Evolutionary conservation across 441 rosid genomes (phyloP).

Genomic region (Jatropha multifida): DNA sequence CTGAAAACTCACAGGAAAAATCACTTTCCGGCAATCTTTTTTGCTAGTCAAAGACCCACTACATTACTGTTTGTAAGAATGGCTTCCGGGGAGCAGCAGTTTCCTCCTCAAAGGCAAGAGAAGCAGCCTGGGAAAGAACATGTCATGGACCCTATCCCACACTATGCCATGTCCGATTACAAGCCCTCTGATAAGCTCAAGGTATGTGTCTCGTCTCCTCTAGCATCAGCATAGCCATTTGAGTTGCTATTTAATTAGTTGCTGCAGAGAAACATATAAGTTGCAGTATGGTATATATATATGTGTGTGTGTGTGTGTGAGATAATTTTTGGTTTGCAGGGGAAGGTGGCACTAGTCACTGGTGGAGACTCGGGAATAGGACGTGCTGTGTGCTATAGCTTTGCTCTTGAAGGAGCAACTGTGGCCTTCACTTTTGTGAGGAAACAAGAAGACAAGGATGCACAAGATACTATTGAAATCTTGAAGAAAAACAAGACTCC

Average conservation of each 20-base stretch:
- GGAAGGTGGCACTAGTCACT: slow-evolving; percentile 69
- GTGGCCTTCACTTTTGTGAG: slow-evolving; percentile 73
- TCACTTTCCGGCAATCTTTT: slow-evolving; percentile 20
- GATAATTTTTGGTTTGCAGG: slow-evolving; percentile 31
- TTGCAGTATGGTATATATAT: too few relatives aligned
- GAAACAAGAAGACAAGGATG: slow-evolving; percentile 64
- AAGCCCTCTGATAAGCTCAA: slow-evolving; percentile 70
- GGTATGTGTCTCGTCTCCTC: slow-evolving; percentile 20
- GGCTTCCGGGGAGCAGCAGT: slow-evolving; percentile 48
- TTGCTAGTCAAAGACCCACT: neutral
- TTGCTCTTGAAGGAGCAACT: slow-evolving; percentile 61
- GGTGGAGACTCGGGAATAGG: slow-evolving; percentile 90
- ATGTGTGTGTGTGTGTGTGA: too few relatives aligned
- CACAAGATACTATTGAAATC: slow-evolving; percentile 51
- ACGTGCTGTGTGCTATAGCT: slow-evolving; percentile 53
- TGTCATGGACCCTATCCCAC: slow-evolving; percentile 72
- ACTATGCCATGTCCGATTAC: slow-evolving; percentile 44
- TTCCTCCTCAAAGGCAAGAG: slow-evolving; percentile 65
- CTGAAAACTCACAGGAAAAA: slow-evolving; percentile 7
- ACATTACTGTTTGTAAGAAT: slow-evolving; percentile 28
- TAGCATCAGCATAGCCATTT: neutral
- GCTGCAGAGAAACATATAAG: too few relatives aligned
- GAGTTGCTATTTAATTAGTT: neutral
- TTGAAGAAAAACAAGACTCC: slow-evolving; percentile 46
- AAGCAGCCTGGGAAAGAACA: slow-evolving; percentile 68